Evolutionary conservation across 2,329 filamentous ascomycete genomes (phyloP).

Genomic region (Gnomoniopsis sp.): DNA sequence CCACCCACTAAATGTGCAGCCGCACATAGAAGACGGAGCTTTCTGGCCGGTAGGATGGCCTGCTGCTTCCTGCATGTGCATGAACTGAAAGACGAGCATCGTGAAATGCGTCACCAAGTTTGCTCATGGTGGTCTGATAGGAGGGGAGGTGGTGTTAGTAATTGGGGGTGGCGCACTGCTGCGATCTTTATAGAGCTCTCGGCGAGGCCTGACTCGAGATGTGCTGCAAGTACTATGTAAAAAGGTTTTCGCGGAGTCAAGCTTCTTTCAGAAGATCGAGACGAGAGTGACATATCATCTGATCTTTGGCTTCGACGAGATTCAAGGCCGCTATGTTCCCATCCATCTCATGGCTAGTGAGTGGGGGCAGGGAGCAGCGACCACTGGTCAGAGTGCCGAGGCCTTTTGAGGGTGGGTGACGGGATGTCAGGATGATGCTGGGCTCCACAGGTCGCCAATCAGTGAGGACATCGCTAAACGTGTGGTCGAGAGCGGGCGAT

Average conservation of each 20-base stretch:
- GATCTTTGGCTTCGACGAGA: background rate
- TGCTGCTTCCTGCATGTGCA: background rate
- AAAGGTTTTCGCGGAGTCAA: too few species aligned
- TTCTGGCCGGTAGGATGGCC: conserved; percentile 9
- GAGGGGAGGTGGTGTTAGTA: background rate
- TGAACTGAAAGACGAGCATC: background rate
- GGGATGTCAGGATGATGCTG: background rate
- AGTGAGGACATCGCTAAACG: conserved; percentile 4
- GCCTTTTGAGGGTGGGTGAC: background rate
- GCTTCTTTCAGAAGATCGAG: background rate
- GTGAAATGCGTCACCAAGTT: background rate
- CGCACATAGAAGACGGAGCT: conserved; percentile 13
- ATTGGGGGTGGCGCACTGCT: background rate
- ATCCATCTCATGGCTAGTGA: background rate
- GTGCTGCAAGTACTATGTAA: background rate
- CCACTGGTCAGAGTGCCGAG: conserved; percentile 1
- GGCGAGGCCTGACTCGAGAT: background rate
- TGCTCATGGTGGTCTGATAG: background rate
- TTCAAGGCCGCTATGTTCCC: background rate
- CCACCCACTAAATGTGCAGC: background rate
- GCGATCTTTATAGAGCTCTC: background rate
- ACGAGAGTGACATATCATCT: background rate
- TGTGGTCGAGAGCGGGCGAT: conserved; percentile 5
- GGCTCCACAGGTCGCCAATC: conserved; percentile 1
- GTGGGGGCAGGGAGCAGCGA: background rate